Conservation (phyloP, 768 basidiomycete genomes). For the Mycena albidolilacea region DNA sequence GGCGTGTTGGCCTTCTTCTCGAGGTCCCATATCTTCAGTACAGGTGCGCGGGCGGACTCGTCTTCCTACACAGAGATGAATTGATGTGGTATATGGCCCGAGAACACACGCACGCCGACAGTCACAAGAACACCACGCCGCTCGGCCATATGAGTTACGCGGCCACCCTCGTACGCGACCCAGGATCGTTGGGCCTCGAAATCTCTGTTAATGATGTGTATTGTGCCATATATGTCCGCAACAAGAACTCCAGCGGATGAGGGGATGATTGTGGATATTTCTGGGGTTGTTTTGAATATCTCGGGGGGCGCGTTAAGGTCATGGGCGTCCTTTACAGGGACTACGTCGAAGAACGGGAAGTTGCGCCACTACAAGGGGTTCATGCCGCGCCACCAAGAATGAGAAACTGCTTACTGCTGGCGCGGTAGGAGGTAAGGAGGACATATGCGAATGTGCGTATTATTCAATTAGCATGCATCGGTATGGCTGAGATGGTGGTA, state of each 20-base stretch:
- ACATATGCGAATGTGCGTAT: slow-evolving; percentile 40
- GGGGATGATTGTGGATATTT: slow-evolving; percentile 79
- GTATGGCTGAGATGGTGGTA: slow-evolving; percentile 5
- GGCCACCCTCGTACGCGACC: slow-evolving; percentile 84
- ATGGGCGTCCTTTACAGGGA: slow-evolving; percentile 83
- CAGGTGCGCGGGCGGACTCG: slow-evolving; percentile 71
- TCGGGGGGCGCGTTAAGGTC: slow-evolving; percentile 83
- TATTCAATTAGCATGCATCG: slow-evolving; percentile 14
- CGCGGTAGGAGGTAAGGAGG: slow-evolving; percentile 42
- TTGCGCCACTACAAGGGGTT: slow-evolving; percentile 77
- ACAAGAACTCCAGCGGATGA: slow-evolving; percentile 80
- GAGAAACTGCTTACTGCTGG: slow-evolving; percentile 40
- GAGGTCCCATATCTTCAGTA: slow-evolving; percentile 94
- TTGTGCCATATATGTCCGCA: slow-evolving; percentile 88
- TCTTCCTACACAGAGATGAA: slow-evolving; percentile 73
- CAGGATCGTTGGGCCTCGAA: slow-evolving; percentile 82
- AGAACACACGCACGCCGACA: slow-evolving; percentile 76
- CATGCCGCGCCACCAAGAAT: slow-evolving; percentile 15
- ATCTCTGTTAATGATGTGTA: slow-evolving; percentile 82
- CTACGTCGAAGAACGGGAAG: slow-evolving; percentile 90
- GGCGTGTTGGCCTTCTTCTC: slow-evolving; percentile 75
- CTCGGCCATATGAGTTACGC: slow-evolving; percentile 92
- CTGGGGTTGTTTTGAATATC: slow-evolving; percentile 81
- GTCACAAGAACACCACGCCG: slow-evolving; percentile 87
- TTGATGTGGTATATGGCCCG: slow-evolving; percentile 15